These are phyloP conservation scores for Colletotrichum sidae DNA, from an alignment of 2,329 filamentous ascomycete genomes.

Conservation along the genomic window DNA sequence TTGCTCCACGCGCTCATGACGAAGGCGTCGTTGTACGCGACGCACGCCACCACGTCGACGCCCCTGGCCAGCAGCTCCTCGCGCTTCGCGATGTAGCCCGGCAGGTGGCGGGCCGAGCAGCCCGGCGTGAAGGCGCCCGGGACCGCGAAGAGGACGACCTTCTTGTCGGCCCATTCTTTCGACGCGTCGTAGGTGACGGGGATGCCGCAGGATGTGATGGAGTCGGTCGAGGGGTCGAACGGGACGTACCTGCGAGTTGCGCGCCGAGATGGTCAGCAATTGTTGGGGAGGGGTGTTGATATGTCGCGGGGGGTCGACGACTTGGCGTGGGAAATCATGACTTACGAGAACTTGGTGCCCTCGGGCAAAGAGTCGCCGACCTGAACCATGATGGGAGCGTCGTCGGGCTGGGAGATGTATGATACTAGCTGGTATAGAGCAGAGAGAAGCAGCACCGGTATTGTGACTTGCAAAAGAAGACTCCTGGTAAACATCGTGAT, in stretches of 20 bases:
- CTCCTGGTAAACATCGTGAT: not conserved
- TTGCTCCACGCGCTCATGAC: conserved; percentile 93
- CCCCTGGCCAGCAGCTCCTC: conserved; percentile 80
- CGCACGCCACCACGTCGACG: conserved; percentile 82
- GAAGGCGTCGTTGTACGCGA: conserved; percentile 85
- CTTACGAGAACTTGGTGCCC: conserved; percentile 77
- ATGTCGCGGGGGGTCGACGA: too few species aligned
- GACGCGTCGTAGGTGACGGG: conserved; percentile 82
- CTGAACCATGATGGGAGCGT: conserved; percentile 60
- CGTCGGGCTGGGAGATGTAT: not conserved
- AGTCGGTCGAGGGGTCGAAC: conserved; percentile 74
- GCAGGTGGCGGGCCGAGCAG: conserved; percentile 84
- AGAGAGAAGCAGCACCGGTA: not conserved
- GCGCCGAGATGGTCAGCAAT: conserved; percentile 55
- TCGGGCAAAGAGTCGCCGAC: conserved; percentile 86
- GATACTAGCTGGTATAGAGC: not conserved
- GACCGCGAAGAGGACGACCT: conserved; percentile 66
- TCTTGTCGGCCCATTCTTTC: conserved; percentile 66
- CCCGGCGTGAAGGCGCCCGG: conserved; percentile 86
- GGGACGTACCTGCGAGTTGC: conserved; percentile 82
- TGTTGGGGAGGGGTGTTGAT: not conserved
- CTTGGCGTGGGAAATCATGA: not conserved
- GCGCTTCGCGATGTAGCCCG: conserved; percentile 80
- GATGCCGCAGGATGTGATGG: conserved; percentile 80
- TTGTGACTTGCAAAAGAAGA: not conserved